phyloP scores from a whole-genome alignment of 2,329 filamentous ascomycete genomes.

The Fusarium sp. region DNA sequence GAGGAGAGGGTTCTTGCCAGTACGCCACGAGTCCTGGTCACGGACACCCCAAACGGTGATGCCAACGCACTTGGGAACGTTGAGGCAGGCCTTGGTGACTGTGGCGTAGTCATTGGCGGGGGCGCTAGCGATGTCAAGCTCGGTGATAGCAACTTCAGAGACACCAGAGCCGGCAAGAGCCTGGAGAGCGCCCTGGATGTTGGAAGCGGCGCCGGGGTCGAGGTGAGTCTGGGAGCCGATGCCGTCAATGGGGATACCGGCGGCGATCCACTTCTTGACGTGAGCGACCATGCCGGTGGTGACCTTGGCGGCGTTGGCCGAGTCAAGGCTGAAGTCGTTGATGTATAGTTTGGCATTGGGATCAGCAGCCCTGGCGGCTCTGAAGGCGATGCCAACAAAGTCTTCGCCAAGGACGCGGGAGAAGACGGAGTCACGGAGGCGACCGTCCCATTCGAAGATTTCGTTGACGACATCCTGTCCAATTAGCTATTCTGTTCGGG shows the following conservation, averaged over 20 bases:
- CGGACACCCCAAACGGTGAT: slow-evolving; percentile 73
- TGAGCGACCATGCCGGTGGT: slow-evolving; percentile 62
- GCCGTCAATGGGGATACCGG: slow-evolving; percentile 63
- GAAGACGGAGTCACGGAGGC: slow-evolving; percentile 69
- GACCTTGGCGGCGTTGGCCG: slow-evolving; percentile 70
- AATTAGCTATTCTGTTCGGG: no score
- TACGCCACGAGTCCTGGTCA: slow-evolving; percentile 43
- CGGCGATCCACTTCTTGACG: slow-evolving; percentile 73
- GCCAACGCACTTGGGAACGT: slow-evolving; percentile 70
- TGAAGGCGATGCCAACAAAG: slow-evolving; percentile 78
- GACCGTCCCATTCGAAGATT: slow-evolving; percentile 70
- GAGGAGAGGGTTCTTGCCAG: neutral
- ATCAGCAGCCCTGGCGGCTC: slow-evolving; percentile 74
- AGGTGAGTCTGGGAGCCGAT: slow-evolving; percentile 48
- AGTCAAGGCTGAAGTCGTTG: slow-evolving; percentile 80
- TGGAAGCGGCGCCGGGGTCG: slow-evolving; percentile 63
- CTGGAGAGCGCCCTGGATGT: slow-evolving; percentile 62
- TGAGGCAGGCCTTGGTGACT: slow-evolving; percentile 68
- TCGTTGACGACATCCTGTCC: slow-evolving; percentile 77
- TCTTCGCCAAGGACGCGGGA: slow-evolving; percentile 76
- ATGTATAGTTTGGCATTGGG: slow-evolving; percentile 78
- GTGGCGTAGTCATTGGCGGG: slow-evolving; percentile 68
- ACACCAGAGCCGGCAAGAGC: slow-evolving; percentile 61
- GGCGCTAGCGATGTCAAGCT: slow-evolving; percentile 74
- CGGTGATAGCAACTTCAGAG: slow-evolving; percentile 74